Conservation (phyloP, 352 stramenopile genomes). For the Globisporangium apiculatum region DNA sequence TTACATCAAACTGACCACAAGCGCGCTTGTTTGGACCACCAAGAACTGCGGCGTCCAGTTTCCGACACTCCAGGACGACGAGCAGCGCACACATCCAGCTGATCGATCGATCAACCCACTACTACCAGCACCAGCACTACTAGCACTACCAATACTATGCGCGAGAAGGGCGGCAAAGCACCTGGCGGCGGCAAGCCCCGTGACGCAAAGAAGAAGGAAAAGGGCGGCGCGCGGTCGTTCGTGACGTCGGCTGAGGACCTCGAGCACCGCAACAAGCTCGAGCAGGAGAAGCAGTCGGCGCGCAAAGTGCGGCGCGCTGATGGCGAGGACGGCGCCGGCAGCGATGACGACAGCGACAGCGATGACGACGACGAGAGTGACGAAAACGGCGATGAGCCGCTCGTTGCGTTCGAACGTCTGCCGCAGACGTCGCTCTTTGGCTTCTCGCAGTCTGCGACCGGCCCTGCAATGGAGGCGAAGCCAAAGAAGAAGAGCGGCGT, state of each 20-base stretch:
- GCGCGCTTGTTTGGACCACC: no score
- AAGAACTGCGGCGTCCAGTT: no score
- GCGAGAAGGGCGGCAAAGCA: constrained; percentile 50
- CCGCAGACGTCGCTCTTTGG: constrained; percentile 70
- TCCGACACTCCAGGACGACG: no score
- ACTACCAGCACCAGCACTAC: neutral
- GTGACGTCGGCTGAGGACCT: constrained; percentile 85
- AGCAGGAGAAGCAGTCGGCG: constrained; percentile 62
- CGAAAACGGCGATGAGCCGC: constrained; percentile 38
- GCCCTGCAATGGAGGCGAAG: constrained; percentile 46
- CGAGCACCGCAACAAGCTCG: constrained; percentile 55
- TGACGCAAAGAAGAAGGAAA: constrained; percentile 52
- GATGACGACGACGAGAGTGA: constrained; percentile 30
- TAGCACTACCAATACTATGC: constrained; percentile 19
- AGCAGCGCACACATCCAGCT: no score
- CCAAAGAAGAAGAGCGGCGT: constrained; percentile 72
- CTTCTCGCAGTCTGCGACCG: constrained; percentile 51
- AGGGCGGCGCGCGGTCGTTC: constrained; percentile 67
- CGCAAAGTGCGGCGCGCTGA: constrained; percentile 63
- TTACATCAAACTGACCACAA: no score
- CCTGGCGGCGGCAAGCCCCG: constrained; percentile 38
- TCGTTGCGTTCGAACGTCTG: constrained; percentile 68
- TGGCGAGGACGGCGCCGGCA: constrained; percentile 11
- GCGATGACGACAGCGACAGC: constrained; percentile 34
- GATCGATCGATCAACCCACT: no score